phyloP scores from a whole-genome alignment of 768 basidiomycete species.

The Serpula lacrymans region DNA sequence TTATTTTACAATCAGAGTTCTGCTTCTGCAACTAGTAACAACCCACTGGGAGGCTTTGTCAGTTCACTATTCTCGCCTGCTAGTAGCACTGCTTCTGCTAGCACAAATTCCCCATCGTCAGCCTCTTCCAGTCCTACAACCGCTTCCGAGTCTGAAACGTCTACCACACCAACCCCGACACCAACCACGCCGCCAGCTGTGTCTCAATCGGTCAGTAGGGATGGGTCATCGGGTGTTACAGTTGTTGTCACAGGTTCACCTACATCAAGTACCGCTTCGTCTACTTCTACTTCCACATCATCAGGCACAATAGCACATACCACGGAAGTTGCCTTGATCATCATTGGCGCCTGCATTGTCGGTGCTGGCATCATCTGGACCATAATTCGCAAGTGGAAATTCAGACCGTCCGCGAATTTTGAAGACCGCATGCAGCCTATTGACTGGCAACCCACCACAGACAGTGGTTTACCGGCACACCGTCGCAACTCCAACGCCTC shows the following conservation, averaged over 20 bases:
- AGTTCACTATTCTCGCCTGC: constrained; percentile 12
- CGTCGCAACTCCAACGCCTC: constrained; percentile 60
- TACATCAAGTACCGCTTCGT: constrained; percentile 19
- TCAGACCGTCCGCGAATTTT: constrained; percentile 75
- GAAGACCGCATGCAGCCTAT: constrained; percentile 85
- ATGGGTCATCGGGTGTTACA: constrained; percentile 53
- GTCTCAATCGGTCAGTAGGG: constrained; percentile 59
- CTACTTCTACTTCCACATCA: constrained; percentile 11
- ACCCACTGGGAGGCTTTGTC: constrained; percentile 8
- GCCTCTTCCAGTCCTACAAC: constrained; percentile 12
- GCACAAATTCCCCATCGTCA: constrained; percentile 16
- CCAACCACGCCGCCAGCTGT: constrained; percentile 1
- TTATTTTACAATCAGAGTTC: too few relatives aligned
- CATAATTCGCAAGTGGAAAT: constrained; percentile 89
- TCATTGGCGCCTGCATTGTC: constrained; percentile 65
- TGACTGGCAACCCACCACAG: constrained; percentile 76
- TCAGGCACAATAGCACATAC: constrained; percentile 40
- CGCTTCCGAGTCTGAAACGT: constrained; percentile 12
- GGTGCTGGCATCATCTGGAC: constrained; percentile 79
- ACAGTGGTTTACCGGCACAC: constrained; percentile 41
- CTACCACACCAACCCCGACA: constrained; percentile 11
- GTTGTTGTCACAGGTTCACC: constrained; percentile 4
- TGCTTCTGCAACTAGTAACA: constrained; percentile 17
- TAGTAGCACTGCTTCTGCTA: constrained; percentile 9
- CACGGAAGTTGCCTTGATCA: constrained; percentile 61